phyloP scores from a whole-genome alignment of 2,329 filamentous ascomycete species.

The Sporothrix dimorphospora region DNA sequence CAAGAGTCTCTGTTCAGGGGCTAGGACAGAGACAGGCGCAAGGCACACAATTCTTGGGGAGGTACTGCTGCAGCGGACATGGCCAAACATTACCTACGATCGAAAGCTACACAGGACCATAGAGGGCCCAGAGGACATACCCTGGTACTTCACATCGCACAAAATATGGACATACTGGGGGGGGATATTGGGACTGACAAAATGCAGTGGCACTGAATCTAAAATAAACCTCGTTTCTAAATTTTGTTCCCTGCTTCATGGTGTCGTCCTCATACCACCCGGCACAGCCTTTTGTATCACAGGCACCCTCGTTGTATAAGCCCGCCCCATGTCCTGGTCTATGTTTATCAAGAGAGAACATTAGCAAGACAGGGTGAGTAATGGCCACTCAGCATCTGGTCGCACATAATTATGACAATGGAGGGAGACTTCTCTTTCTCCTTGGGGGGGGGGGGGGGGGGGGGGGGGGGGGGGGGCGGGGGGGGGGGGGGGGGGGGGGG shows the following conservation, averaged over 20 bases:
- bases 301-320: neutral
- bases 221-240: neutral
- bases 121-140: too few relatives aligned
- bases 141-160: neutral
- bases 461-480: too few relatives aligned
- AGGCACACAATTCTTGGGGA: neutral
- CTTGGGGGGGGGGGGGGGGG: too few relatives aligned
- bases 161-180: too few relatives aligned
- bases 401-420: neutral
- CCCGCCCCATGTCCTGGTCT: neutral
- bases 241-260: neutral
- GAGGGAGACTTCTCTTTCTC: too few relatives aligned
- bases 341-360: neutral
- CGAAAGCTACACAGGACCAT: neutral
- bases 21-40: neutral
- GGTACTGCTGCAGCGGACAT: neutral
- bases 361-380: neutral
- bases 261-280: neutral
- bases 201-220: neutral
- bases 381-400: neutral
- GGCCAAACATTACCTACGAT: neutral
- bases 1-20: neutral
- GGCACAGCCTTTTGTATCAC: neutral
- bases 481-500: too few relatives aligned
- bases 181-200: neutral